Conservation (phyloP, 2,329 filamentous ascomycete species). For the Aspergillus novoparasiticus region DNA sequence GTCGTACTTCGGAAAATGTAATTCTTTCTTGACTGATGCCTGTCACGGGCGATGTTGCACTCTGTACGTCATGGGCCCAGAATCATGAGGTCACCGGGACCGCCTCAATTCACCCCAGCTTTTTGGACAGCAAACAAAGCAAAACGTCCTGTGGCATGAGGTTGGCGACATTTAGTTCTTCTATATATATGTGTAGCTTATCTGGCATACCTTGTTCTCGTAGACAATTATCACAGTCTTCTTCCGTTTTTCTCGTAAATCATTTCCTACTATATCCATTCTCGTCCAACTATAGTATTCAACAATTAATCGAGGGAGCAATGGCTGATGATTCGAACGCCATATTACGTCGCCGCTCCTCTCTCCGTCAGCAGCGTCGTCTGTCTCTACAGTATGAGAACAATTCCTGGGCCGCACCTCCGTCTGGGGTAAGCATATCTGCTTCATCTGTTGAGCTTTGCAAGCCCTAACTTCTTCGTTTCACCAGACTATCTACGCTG, state of each 20-base stretch:
- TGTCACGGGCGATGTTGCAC: background rate
- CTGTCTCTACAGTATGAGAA: constrained; percentile 33
- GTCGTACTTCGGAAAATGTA: background rate
- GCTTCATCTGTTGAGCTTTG: background rate
- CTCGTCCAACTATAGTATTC: background rate
- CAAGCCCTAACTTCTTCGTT: background rate
- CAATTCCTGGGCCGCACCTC: constrained; percentile 40
- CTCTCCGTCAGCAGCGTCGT: constrained; percentile 36
- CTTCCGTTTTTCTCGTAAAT: background rate
- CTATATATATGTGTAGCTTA: background rate
- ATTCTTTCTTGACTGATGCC: background rate
- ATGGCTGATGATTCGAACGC: constrained; percentile 5
- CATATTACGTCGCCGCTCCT: constrained; percentile 36
- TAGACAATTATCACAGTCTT: background rate
- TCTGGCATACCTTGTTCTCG: background rate
- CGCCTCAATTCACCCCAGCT: background rate
- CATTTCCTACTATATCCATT: background rate
- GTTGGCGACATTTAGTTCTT: no score
- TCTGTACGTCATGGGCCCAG: constrained; percentile 15
- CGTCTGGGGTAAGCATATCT: constrained; percentile 36
- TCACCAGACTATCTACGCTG: constrained; percentile 45
- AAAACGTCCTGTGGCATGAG: no score
- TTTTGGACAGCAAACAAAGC: no score
- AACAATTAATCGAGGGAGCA: background rate
- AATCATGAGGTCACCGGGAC: constrained; percentile 18